phyloP scores from a whole-genome alignment of 2,329 filamentous ascomycete genomes.

The Aspergillus aculeatus region DNA sequence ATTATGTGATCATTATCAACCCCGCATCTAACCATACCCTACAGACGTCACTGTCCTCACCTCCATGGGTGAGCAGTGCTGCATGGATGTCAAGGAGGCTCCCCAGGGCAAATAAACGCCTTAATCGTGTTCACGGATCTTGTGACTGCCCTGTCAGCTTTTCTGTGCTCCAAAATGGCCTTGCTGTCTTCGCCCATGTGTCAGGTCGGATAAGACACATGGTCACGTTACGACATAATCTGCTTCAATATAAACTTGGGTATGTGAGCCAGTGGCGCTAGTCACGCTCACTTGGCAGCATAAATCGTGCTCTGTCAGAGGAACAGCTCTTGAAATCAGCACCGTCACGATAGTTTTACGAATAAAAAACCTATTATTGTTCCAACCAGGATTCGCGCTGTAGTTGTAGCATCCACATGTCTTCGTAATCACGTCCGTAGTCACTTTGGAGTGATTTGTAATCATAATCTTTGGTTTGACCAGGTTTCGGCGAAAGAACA shows the following conservation, averaged over 20 bases:
- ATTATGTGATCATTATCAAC: neutral
- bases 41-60: constrained; percentile 87
- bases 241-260: constrained; percentile 32
- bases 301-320: constrained; percentile 32
- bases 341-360: constrained; percentile 41
- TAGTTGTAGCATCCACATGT: no score
- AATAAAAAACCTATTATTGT: constrained; percentile 29
- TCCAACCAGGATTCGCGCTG: neutral
- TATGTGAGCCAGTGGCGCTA: constrained; percentile 34
- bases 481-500: no score
- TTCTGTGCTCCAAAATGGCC: constrained; percentile 29
- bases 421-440: no score
- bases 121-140: constrained; percentile 20
- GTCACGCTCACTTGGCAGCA: constrained; percentile 37
- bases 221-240: constrained; percentile 25
- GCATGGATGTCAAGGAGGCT: constrained; percentile 93
- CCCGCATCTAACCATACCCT: neutral
- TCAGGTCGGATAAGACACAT: constrained; percentile 28
- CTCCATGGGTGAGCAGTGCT: constrained; percentile 92
- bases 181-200: constrained; percentile 27
- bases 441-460: no score
- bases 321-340: constrained; percentile 35
- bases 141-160: constrained; percentile 30
- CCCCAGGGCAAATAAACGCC: constrained; percentile 32
- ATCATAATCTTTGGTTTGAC: no score